Evolutionary conservation across 495 filamentous ascomycete species (phyloP).

Genomic region (Aspergillus haitiensis): DNA sequence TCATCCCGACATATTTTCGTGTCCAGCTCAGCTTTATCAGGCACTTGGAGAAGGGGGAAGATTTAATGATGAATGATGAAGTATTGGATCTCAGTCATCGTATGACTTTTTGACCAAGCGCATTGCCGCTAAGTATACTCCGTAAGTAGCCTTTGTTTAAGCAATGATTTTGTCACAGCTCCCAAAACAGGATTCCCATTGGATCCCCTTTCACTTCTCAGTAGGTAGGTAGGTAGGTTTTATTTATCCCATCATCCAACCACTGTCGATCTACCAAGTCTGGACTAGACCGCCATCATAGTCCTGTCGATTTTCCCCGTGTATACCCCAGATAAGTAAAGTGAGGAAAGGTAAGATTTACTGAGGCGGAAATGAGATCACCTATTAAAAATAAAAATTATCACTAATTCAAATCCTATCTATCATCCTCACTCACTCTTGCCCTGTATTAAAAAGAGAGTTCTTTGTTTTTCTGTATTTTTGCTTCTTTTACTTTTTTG

Average conservation of each 20-base stretch:
- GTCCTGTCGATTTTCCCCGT: constrained; percentile 20
- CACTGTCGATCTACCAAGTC: constrained; percentile 29
- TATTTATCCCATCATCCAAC: constrained; percentile 19
- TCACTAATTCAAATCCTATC: constrained; percentile 5
- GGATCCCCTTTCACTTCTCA: constrained; percentile 9
- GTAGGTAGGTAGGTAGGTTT: too few species aligned
- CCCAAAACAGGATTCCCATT: constrained; percentile 18
- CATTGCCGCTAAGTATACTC: constrained; percentile 12
- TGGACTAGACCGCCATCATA: constrained; percentile 20
- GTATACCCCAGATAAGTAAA: constrained; percentile 23
- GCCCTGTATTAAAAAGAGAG: background rate
- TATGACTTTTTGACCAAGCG: constrained; percentile 25
- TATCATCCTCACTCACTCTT: background rate
- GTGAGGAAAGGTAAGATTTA: constrained; percentile 18
- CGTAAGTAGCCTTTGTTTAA: constrained; percentile 7
- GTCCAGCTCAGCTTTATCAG: constrained; percentile 7
- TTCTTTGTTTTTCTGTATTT: constrained; percentile 7
- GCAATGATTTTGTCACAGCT: constrained; percentile 17
- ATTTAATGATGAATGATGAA: constrained; percentile 23
- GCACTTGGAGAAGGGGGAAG: background rate
- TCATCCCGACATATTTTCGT: constrained; percentile 32
- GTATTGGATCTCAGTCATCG: constrained; percentile 29
- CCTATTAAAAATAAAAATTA: background rate
- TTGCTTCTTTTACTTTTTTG: constrained; percentile 4
- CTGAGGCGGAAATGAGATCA: constrained; percentile 1